Evolutionary conservation across 176 grass and related monocot species (phyloP).

Genomic region (Cenchrus americanus): DNA sequence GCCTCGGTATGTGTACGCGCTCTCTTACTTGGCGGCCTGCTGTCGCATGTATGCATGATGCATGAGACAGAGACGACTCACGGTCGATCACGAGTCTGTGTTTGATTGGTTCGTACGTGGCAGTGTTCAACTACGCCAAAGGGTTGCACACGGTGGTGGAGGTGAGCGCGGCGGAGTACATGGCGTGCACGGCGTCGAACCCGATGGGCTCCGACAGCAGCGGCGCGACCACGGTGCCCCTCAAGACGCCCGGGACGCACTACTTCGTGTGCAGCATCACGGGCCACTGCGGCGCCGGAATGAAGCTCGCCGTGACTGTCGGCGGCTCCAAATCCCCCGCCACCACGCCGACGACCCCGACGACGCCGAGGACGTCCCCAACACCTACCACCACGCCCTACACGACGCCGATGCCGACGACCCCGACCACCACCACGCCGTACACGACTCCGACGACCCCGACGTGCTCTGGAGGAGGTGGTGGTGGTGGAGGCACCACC

Average conservation of each 20-base stretch:
- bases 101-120: too few species aligned
- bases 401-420: conserved; percentile 24
- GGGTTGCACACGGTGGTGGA: conserved; percentile 68
- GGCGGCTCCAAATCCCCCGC: conserved; percentile 37
- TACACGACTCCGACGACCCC: conserved; percentile 49
- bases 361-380: neutral
- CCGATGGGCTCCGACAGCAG: conserved; percentile 61
- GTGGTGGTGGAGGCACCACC: conserved; percentile 15
- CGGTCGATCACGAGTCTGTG: neutral
- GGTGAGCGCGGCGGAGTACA: conserved; percentile 71
- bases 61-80: neutral
- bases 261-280: conserved; percentile 80
- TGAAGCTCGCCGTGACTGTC: conserved; percentile 81
- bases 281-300: conserved; percentile 72
- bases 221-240: conserved; percentile 59
- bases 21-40: neutral
- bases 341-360: conserved; percentile 15
- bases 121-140: conserved; percentile 73
- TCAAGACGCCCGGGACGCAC: conserved; percentile 69
- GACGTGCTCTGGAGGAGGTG: conserved; percentile 14
- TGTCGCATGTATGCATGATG: neutral
- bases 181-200: conserved; percentile 64
- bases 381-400: conserved; percentile 17
- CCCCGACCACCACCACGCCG: conserved; percentile 31
- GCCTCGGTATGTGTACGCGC: conserved; percentile 41